phyloP scores from a whole-genome alignment of 768 basidiomycete species.

The Polyporus arcularius region DNA sequence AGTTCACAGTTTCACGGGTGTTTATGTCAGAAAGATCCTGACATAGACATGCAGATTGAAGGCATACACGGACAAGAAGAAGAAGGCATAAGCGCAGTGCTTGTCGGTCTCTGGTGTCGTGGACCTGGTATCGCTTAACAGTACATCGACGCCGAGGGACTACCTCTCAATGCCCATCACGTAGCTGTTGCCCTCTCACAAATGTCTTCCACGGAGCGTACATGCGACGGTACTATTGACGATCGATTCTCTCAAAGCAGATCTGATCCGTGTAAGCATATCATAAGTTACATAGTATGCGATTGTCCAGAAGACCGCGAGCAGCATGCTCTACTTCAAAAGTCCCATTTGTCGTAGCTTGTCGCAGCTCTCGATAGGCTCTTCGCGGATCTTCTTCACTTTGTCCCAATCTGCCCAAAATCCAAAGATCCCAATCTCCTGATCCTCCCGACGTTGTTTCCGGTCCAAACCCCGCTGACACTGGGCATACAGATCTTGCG shows the following conservation, averaged over 20 bases:
- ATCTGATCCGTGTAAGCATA: too few species aligned
- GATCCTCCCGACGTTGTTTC: slow-evolving; percentile 71
- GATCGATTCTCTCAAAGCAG: too few species aligned
- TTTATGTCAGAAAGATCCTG: not conserved
- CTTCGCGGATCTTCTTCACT: slow-evolving; percentile 69
- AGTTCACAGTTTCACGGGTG: slow-evolving; percentile 19
- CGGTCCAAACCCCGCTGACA: slow-evolving; percentile 72
- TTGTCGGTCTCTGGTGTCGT: too few species aligned
- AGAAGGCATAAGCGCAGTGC: not conserved
- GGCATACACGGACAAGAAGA: slow-evolving; percentile 35
- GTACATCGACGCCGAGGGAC: too few species aligned
- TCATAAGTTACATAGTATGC: too few species aligned
- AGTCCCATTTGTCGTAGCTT: slow-evolving; percentile 67
- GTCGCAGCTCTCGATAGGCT: slow-evolving; percentile 77
- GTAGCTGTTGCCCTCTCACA: too few species aligned
- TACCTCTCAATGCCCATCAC: too few species aligned
- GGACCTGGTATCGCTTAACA: too few species aligned
- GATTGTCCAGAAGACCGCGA: too few species aligned
- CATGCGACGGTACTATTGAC: too few species aligned
- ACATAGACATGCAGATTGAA: slow-evolving; percentile 24
- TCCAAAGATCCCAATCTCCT: slow-evolving; percentile 86
- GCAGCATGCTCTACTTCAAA: slow-evolving; percentile 36
- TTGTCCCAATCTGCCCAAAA: slow-evolving; percentile 92
- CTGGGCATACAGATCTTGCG: slow-evolving; percentile 63
- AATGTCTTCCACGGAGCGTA: too few species aligned